Evolutionary conservation across 2,329 filamentous ascomycete species (phyloP).

Genomic region (Sporothrix schenckii): DNA sequence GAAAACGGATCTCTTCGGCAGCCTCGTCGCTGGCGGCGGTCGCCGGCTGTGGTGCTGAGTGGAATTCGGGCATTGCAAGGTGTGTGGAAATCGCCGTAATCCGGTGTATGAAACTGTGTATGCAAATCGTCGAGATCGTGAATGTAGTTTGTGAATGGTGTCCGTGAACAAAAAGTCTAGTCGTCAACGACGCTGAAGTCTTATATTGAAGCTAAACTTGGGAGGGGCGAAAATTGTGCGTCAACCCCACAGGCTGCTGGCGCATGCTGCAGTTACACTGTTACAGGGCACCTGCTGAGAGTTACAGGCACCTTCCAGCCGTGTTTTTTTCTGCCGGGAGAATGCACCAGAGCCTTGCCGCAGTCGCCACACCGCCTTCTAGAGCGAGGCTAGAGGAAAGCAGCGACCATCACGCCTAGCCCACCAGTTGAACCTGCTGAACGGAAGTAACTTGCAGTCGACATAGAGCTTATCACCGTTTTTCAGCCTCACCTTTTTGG

Average conservation of each 20-base stretch:
- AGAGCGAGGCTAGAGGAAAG: not conserved
- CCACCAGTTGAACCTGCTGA: not conserved
- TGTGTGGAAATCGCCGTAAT: not conserved
- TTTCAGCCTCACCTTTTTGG: not conserved
- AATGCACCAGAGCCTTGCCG: conserved; percentile 31
- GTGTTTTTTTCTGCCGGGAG: conserved; percentile 25
- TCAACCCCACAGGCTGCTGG: conserved; percentile 24
- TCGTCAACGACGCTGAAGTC: not conserved
- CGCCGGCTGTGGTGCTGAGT: conserved; percentile 35
- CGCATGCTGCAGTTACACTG: conserved; percentile 5
- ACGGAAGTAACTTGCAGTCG: too few relatives aligned
- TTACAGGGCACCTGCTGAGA: conserved; percentile 9
- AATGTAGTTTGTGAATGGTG: not conserved
- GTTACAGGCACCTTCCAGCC: not conserved
- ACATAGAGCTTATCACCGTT: not conserved
- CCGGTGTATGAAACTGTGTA: not conserved
- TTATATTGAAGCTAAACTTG: not conserved
- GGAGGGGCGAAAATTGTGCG: conserved; percentile 31
- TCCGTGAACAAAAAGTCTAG: not conserved
- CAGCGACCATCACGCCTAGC: not conserved
- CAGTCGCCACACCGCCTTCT: conserved; percentile 28
- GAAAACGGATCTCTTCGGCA: conserved; percentile 63
- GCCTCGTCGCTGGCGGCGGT: conserved; percentile 17
- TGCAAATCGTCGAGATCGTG: not conserved
- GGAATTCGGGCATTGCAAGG: conserved; percentile 42